Evolutionary conservation across 352 stramenopile genomes (phyloP).

Genomic region (Phytopythium sindhum): DNA sequence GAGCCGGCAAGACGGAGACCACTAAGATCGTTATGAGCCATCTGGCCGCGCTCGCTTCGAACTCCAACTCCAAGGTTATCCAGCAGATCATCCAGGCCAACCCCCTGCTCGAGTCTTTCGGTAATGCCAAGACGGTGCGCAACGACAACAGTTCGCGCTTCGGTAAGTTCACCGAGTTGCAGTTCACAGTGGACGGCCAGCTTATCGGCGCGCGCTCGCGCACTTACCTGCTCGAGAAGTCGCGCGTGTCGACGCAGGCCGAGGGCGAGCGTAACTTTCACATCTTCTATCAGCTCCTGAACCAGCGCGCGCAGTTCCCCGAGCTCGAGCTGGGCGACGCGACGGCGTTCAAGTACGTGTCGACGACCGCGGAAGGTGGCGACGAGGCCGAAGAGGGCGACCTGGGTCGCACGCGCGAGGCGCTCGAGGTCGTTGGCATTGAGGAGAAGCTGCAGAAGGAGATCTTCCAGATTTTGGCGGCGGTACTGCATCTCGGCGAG

Average conservation of each 20-base stretch:
- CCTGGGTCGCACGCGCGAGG: slow-evolving; percentile 70
- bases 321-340: slow-evolving; percentile 48
- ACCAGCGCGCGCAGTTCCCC: slow-evolving; percentile 48
- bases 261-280: slow-evolving; percentile 91
- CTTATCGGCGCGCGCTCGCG: slow-evolving; percentile 79
- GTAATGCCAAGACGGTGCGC: slow-evolving; percentile 83
- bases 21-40: slow-evolving; percentile 96
- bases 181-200: slow-evolving; percentile 69
- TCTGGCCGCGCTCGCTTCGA: slow-evolving; percentile 81
- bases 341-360: slow-evolving; percentile 72
- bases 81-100: slow-evolving; percentile 95
- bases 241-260: slow-evolving; percentile 83
- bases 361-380: slow-evolving; percentile 20
- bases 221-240: slow-evolving; percentile 93
- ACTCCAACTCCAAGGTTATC: slow-evolving; percentile 87
- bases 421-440: slow-evolving; percentile 89
- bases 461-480: slow-evolving; percentile 86
- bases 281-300: slow-evolving; percentile 92
- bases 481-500: slow-evolving; percentile 92
- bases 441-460: slow-evolving; percentile 73
- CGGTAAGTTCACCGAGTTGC: slow-evolving; percentile 85
- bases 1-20: slow-evolving; percentile 96
- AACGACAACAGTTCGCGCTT: slow-evolving; percentile 88
- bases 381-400: slow-evolving; percentile 61
- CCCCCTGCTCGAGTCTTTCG: slow-evolving; percentile 82